Base-by-base conservation (phyloP, 1,284 basidiomycete genomes). In the Cutaneotrichosporon sp. region DNA sequence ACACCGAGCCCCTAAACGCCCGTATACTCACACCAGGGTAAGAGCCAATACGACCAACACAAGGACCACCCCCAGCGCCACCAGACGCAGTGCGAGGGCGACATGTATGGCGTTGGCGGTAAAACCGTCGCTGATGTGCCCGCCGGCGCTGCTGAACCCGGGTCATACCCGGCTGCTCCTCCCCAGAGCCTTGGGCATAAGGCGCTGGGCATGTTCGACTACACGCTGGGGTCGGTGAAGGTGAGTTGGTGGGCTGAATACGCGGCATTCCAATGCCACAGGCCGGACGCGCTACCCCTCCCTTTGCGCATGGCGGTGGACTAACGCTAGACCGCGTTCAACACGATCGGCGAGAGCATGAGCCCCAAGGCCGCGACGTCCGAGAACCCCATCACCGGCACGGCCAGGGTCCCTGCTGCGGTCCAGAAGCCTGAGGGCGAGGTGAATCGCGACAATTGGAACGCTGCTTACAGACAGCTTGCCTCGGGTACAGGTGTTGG, bases 351-450 rank as follows among this genome's bases (percentile, higher is more conserved):
- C 31, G 60, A 72, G 62, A 73, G 72, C 30, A 77, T 80, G 58
- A 77, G 79, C 65, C 68, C 72, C 60, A 73, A 73, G 68, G 79
- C 79, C 16, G 72, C 76, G 16, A 72, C 77, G 8, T 63, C 70
- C 30, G 69, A 70, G n/a, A 76, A 79, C 69, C 78, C 78, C 6
- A 69, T 71, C 42, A 74, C 71, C 13, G 70, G 26, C 26, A 1
- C 73, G 14, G 62, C 72, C 30, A 74, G 70, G 58, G 74, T 72
- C 42, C 68, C 74, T 5, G 70, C 73, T 50, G 72, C 71, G 63
- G 69, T 76, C 38, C 51, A 64, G 49, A 56, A 60, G 42, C 60
- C 66, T 18, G 50, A 64, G 10, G 55, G 55, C 36, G 34, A 40
- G 55, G 50, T 52, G 26, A 52, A 26, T 26, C 7, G 26, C 50